phyloP scores from a whole-genome alignment of 1,284 basidiomycete genomes.

The Blastosporella zonata region DNA sequence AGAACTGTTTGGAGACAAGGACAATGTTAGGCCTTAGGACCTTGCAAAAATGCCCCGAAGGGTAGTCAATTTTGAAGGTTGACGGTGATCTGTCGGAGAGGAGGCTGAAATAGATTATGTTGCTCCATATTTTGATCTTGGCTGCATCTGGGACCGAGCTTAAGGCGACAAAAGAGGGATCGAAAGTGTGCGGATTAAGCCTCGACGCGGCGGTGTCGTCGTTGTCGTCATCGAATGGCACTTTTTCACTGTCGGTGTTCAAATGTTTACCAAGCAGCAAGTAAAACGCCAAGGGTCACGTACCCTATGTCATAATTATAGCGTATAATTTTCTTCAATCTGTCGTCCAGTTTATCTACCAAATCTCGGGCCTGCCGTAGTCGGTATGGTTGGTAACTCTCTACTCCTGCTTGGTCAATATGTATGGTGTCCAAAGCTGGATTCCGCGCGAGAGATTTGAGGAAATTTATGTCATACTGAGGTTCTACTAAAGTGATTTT shows the following conservation, averaged over 20 bases:
- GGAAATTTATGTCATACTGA: neutral
- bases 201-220: neutral
- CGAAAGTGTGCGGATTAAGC: neutral
- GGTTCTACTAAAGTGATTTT: slow-evolving; percentile 5
- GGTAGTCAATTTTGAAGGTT: too few relatives aligned
- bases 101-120: slow-evolving; percentile 13
- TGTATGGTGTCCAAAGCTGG: slow-evolving; percentile 6
- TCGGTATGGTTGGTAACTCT: too few relatives aligned
- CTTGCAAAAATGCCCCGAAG: neutral
- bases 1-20: slow-evolving; percentile 10
- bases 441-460: slow-evolving; percentile 1
- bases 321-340: neutral
- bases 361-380: too few relatives aligned
- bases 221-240: neutral
- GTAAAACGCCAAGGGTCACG: too few relatives aligned
- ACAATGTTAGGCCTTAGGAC: neutral
- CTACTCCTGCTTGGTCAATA: too few relatives aligned
- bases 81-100: neutral
- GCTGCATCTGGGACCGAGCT: slow-evolving; percentile 6
- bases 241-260: neutral
- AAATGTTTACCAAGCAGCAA: neutral
- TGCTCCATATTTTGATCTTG: slow-evolving; percentile 12
- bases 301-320: neutral
- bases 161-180: slow-evolving; percentile 15
- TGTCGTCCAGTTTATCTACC: too few relatives aligned